Conservation (phyloP, 2,329 filamentous ascomycete species). For the Alternaria sp. region DNA sequence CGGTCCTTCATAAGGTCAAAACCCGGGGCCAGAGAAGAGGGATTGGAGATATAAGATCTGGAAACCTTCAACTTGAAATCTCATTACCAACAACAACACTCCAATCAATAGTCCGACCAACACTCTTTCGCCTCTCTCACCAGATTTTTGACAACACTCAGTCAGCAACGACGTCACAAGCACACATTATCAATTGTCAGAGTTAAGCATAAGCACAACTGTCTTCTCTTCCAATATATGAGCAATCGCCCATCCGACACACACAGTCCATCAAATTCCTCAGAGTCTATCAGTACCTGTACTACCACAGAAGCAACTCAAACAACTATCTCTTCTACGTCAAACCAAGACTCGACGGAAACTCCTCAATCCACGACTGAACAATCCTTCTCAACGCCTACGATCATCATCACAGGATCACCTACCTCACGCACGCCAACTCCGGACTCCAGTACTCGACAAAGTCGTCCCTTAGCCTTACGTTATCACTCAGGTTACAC, state of each 20-base stretch:
- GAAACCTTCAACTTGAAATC: constrained; percentile 8
- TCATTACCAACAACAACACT: constrained; percentile 15
- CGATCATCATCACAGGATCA: constrained; percentile 27
- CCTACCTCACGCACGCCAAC: constrained; percentile 6
- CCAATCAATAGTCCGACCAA: constrained; percentile 9
- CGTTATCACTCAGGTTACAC: constrained; percentile 10
- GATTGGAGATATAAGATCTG: constrained; percentile 33
- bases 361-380: constrained; percentile 31
- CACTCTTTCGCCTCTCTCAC: background rate
- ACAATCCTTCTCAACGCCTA: constrained; percentile 19
- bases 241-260: constrained; percentile 25
- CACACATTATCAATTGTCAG: background rate
- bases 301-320: constrained; percentile 16
- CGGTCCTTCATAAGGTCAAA: constrained; percentile 11
- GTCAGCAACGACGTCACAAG: constrained; percentile 9
- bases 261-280: constrained; percentile 33
- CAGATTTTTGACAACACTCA: background rate
- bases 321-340: constrained; percentile 5
- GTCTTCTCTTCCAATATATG: constrained; percentile 23
- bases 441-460: constrained; percentile 12
- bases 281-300: constrained; percentile 15
- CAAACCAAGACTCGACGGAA: constrained; percentile 20
- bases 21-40: constrained; percentile 16
- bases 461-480: constrained; percentile 18
- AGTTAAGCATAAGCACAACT: constrained; percentile 3